phyloP scores from a whole-genome alignment of 1,284 basidiomycete species.

The Marasmius tenuissimus region DNA sequence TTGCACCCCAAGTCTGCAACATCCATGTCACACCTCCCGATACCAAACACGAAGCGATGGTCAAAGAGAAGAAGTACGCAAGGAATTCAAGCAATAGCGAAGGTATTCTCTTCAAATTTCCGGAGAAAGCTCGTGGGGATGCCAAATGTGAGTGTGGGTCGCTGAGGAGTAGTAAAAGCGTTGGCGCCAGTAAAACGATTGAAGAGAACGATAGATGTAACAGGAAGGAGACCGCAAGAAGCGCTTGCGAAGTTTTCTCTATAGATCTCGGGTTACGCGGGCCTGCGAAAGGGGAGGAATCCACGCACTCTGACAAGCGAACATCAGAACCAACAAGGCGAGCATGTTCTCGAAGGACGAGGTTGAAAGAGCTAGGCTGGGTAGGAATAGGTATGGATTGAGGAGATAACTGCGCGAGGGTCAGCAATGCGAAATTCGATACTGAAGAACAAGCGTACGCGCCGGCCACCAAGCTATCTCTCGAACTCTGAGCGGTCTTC shows the following conservation, averaged over 20 bases:
- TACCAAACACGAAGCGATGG: conserved; percentile 49
- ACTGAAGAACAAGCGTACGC: conserved; percentile 45
- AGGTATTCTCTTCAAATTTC: conserved; percentile 33
- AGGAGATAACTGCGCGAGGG: conserved; percentile 67
- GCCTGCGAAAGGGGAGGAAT: conserved; percentile 1
- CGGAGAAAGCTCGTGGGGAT: conserved; percentile 48
- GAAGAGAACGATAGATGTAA: conserved; percentile 75
- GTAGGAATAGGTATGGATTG: conserved; percentile 85
- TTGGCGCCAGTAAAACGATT: conserved; percentile 64
- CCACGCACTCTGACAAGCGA: conserved; percentile 64
- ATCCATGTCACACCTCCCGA: conserved; percentile 69
- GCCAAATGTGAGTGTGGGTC: conserved; percentile 65
- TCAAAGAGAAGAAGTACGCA: conserved; percentile 49
- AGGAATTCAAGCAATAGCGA: conserved; percentile 50
- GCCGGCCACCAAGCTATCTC: conserved; percentile 60
- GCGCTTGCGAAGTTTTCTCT: conserved; percentile 57
- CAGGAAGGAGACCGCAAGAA: conserved; percentile 69
- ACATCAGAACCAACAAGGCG: conserved; percentile 67
- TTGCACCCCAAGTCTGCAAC: conserved; percentile 78
- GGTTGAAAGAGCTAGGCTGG: conserved; percentile 80
- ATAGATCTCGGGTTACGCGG: neutral
- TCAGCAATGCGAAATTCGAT: neutral
- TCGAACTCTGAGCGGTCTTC: conserved; percentile 30
- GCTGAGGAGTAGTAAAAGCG: conserved; percentile 64
- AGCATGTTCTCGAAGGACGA: conserved; percentile 78